Conservation (phyloP, 177 flowering plant genomes). For the Vitis hybrid region DNA sequence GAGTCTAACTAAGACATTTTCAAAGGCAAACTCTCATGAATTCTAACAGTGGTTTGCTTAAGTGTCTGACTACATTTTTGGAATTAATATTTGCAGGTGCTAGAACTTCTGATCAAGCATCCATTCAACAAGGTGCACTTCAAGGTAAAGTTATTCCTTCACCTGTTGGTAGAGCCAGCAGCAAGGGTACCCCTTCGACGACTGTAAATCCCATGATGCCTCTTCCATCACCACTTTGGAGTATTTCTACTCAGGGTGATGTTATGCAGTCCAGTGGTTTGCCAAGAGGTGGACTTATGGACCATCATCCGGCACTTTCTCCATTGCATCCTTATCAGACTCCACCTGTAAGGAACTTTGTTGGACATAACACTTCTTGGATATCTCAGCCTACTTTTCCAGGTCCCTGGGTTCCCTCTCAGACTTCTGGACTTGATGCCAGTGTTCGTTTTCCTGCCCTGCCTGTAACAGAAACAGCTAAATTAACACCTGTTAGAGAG, state of each 20-base stretch:
- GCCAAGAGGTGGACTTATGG: conserved; percentile 49
- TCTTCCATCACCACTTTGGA: conserved; percentile 86
- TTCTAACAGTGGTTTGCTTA: background rate
- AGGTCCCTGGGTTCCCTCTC: conserved; percentile 69
- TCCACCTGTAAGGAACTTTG: conserved; percentile 51
- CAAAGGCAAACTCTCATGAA: too few relatives aligned
- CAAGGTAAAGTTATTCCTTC: conserved; percentile 45
- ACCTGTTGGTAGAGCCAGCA: conserved; percentile 47
- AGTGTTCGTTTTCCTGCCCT: conserved; percentile 42
- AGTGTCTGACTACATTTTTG: conserved; percentile 11
- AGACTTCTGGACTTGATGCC: conserved; percentile 40
- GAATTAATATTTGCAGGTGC: conserved; percentile 39
- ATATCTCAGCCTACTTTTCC: conserved; percentile 56
- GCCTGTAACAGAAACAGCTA: conserved; percentile 57
- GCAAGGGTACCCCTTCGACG: conserved; percentile 46
- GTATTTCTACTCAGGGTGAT: conserved; percentile 52
- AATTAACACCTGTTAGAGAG: conserved; percentile 55
- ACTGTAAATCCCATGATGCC: conserved; percentile 47
- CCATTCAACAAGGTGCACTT: conserved; percentile 31
- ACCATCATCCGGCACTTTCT: conserved; percentile 50
- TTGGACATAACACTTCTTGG: conserved; percentile 62
- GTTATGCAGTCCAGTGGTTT: conserved; percentile 39
- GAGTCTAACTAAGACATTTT: too few relatives aligned
- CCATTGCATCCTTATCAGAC: conserved; percentile 73
- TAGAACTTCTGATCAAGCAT: conserved; percentile 40